Conservation (phyloP, 2,329 filamentous ascomycete genomes). For the Diaporthe eres region DNA sequence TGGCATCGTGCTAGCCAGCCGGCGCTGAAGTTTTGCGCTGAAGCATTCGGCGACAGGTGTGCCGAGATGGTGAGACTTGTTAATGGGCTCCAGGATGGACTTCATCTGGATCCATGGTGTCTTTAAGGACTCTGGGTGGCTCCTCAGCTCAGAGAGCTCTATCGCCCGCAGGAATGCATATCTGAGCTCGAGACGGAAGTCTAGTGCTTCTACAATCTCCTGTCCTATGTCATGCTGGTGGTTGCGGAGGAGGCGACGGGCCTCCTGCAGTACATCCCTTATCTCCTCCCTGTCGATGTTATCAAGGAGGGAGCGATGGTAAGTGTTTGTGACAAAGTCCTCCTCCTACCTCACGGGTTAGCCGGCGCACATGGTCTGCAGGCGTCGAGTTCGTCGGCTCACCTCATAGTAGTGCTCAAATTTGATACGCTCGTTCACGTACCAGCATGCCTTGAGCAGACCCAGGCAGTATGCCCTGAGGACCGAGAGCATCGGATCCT, state of each 20-base stretch:
- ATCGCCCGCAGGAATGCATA: slow-evolving; percentile 71
- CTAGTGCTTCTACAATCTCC: slow-evolving; percentile 69
- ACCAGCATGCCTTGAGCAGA: slow-evolving; percentile 85
- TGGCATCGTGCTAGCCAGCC: slow-evolving; percentile 92
- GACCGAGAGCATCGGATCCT: slow-evolving; percentile 70
- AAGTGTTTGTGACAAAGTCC: slow-evolving; percentile 95
- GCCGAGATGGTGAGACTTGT: slow-evolving; percentile 72
- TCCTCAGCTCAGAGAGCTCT: slow-evolving; percentile 62
- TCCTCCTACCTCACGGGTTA: slow-evolving; percentile 76
- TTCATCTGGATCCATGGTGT: slow-evolving; percentile 67
- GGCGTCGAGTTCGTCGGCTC: slow-evolving; percentile 45
- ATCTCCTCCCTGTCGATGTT: slow-evolving; percentile 72
- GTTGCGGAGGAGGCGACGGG: slow-evolving; percentile 65
- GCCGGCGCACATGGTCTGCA: background rate
- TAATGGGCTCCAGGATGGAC: slow-evolving; percentile 67
- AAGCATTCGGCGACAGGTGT: slow-evolving; percentile 82
- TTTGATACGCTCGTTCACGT: slow-evolving; percentile 82
- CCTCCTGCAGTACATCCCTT: slow-evolving; percentile 66
- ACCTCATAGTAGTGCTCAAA: slow-evolving; percentile 94
- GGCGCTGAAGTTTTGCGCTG: slow-evolving; percentile 91
- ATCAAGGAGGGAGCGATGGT: slow-evolving; percentile 82
- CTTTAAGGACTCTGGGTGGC: slow-evolving; percentile 61
- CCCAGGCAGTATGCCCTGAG: slow-evolving; percentile 89
- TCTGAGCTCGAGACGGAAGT: slow-evolving; percentile 76
- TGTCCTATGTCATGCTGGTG: slow-evolving; percentile 55